These are phyloP conservation scores for Fusarium cyanostomum DNA, from an alignment of 2,329 filamentous ascomycete species.

Conservation along the genomic window DNA sequence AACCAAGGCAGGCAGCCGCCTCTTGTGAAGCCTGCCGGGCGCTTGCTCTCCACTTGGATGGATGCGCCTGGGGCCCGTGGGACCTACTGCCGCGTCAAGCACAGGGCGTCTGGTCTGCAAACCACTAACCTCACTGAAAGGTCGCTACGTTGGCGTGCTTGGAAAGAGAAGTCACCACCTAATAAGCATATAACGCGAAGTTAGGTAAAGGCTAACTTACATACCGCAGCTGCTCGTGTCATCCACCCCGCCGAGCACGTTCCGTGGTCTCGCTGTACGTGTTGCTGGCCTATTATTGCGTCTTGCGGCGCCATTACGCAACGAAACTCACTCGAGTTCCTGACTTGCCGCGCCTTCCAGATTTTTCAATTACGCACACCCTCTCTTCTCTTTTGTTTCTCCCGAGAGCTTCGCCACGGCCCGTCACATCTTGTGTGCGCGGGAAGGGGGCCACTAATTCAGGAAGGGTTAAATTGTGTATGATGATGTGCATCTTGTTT, in stretches of 20 bases:
- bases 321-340: conserved; percentile 14
- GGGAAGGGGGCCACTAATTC: conserved; percentile 31
- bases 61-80: conserved; percentile 1
- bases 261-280: conserved; percentile 29
- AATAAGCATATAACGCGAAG: too few species aligned
- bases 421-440: conserved; percentile 31
- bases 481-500: conserved; percentile 32
- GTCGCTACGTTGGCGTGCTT: neutral
- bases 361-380: neutral
- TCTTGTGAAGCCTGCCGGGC: neutral
- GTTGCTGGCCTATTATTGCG: conserved; percentile 31
- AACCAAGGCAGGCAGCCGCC: too few species aligned
- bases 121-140: conserved; percentile 7
- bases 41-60: neutral
- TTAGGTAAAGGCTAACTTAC: conserved; percentile 1
- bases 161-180: too few species aligned
- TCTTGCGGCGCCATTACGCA: conserved; percentile 36
- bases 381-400: conserved; percentile 18
- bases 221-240: conserved; percentile 23
- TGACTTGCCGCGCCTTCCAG: neutral
- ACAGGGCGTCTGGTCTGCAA: conserved; percentile 11
- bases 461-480: conserved; percentile 13
- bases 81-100: conserved; percentile 11
- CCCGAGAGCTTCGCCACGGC: conserved; percentile 33
- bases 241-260: conserved; percentile 43